Percentiles rank a stretch among this genome's conserved stretches.
Conservation (phyloP, 805 yeast species). For the Cyberlindnera xylosilytica region DNA sequence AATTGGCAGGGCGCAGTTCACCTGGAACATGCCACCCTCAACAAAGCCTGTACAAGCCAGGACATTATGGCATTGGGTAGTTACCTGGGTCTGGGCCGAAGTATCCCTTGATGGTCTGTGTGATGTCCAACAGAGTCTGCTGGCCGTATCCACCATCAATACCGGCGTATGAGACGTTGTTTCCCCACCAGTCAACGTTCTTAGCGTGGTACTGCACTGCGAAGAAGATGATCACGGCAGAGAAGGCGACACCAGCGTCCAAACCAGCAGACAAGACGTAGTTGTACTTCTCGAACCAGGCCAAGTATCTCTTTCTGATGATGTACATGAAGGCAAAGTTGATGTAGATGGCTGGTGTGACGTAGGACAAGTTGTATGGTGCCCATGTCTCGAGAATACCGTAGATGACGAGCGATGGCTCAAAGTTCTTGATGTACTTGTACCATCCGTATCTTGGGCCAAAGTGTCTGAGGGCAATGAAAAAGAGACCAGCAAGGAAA, state of each 20-base stretch:
- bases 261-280: conserved; percentile 54
- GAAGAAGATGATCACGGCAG: conserved; percentile 50
- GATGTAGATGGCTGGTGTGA: conserved; percentile 28
- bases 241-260: conserved; percentile 60
- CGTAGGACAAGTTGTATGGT: conserved; percentile 47
- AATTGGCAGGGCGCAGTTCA: too few species aligned
- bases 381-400: conserved; percentile 45
- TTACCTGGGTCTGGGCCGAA: conserved; percentile 21
- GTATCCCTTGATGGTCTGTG: conserved; percentile 17
- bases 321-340: conserved; percentile 45
- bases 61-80: conserved; percentile 7
- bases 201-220: conserved; percentile 42
- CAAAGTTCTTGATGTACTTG: conserved; percentile 18
- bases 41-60: too few species aligned
- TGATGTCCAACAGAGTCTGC: conserved; percentile 9
- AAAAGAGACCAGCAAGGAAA: conserved; percentile 31
- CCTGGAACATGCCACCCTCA: too few species aligned
- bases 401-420: conserved; percentile 49
- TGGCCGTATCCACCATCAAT: conserved; percentile 35
- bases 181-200: conserved; percentile 65
- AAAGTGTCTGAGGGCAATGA: conserved; percentile 28
- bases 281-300: conserved; percentile 50
- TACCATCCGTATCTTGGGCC: conserved; percentile 19
- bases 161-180: conserved; percentile 36
- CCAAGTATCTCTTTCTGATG: conserved; percentile 38